Conservation (phyloP, 169 alveolate genomes). For the Plasmodium falciparum region DNA sequence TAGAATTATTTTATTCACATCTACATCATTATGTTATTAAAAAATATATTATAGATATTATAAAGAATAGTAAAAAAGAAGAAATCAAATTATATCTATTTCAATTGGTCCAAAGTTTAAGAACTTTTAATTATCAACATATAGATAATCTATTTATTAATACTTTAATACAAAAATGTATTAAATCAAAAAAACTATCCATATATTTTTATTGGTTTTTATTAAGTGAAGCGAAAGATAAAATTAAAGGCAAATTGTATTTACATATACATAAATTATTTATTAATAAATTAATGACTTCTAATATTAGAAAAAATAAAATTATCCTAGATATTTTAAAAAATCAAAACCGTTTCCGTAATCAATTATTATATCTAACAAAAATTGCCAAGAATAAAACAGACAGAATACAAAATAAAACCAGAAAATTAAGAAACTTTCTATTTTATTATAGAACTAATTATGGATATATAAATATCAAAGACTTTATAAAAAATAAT, state of each 20-base stretch:
- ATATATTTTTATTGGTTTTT: conserved; percentile 70
- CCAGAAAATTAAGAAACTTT: conserved; percentile 42
- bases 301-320: conserved; percentile 27
- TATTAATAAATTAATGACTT: conserved; percentile 46
- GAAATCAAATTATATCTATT: conserved; percentile 51
- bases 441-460: conserved; percentile 39
- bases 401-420: conserved; percentile 59
- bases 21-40: conserved; percentile 33
- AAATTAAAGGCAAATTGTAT: conserved; percentile 48
- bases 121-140: conserved; percentile 37
- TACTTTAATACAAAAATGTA: conserved; percentile 54
- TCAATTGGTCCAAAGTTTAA: conserved; percentile 50
- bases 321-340: conserved; percentile 38
- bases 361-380: conserved; percentile 56
- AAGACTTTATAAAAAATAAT: conserved; percentile 56
- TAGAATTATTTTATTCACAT: conserved; percentile 80
- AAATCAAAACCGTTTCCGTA: conserved; percentile 71
- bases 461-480: conserved; percentile 57
- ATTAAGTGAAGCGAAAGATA: conserved; percentile 61
- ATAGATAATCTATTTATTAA: conserved; percentile 46
- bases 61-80: conserved; percentile 44
- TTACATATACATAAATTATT: conserved; percentile 50
- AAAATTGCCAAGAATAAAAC: conserved; percentile 47
- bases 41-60: conserved; percentile 53
- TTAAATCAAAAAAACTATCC: conserved; percentile 44